Percentiles rank a stretch among this genome's conserved stretches.
phyloP scores from a whole-genome alignment of 1,284 basidiomycete species.

The Erythrobasidium hasegawianum region DNA sequence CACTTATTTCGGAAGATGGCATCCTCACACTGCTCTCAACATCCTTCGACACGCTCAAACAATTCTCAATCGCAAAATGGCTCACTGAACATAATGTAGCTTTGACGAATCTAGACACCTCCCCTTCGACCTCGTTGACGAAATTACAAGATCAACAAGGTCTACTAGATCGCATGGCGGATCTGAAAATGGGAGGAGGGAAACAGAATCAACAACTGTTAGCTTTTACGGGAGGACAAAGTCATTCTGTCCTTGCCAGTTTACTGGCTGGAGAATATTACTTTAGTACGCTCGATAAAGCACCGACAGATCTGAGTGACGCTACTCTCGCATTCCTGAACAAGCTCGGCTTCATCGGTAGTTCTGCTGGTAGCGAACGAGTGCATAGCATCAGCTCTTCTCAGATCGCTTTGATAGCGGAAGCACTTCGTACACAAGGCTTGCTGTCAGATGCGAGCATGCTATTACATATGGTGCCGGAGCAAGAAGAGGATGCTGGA shows the following conservation, averaged over 20 bases:
- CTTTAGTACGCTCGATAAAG: not conserved
- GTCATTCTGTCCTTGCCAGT: not conserved
- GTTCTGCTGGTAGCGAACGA: not conserved
- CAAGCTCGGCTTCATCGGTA: not conserved
- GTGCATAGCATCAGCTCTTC: not conserved
- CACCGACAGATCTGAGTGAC: not conserved
- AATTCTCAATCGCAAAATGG: slow-evolving; percentile 54
- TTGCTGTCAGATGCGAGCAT: slow-evolving; percentile 63
- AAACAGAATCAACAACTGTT: not conserved
- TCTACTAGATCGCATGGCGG: not conserved
- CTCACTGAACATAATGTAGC: slow-evolving; percentile 54
- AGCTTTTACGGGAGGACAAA: not conserved
- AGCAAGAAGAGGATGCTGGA: slow-evolving; percentile 70
- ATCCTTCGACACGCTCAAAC: slow-evolving; percentile 28
- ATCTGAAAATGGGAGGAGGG: slow-evolving; percentile 12
- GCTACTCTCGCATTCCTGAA: not conserved
- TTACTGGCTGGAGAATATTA: not conserved
- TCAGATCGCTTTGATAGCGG: slow-evolving; percentile 51
- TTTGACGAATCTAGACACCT: slow-evolving; percentile 37
- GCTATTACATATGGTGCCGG: slow-evolving; percentile 67
- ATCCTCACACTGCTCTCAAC: not conserved
- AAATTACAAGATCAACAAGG: slow-evolving; percentile 5
- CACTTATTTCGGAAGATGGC: slow-evolving; percentile 21
- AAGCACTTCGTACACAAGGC: slow-evolving; percentile 63
- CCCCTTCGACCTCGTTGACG: not conserved